A percentile compares a stretch with the other conserved stretches of the same genome.
Evolutionary conservation across 1,139 yeast species (phyloP).

Genomic region (Hansenula lynferdii): DNA sequence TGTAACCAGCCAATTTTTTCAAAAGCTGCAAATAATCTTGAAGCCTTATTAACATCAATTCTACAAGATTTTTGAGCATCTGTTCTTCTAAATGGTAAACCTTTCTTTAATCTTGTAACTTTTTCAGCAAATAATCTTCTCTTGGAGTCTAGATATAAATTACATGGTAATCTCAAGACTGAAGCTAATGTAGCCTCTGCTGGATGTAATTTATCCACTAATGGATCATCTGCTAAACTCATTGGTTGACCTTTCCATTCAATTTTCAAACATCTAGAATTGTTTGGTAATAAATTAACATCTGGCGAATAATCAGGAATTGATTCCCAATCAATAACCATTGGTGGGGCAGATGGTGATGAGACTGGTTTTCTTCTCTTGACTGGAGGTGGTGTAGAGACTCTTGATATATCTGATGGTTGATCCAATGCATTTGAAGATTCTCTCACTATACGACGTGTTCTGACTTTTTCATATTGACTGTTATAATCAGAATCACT

Average conservation of each 20-base stretch:
- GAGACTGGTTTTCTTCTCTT: conserved; percentile 36
- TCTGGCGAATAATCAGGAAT: conserved; percentile 79
- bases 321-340: conserved; percentile 50
- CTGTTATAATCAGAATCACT: conserved; percentile 27
- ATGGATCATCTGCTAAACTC: conserved; percentile 80
- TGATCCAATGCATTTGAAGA: conserved; percentile 24
- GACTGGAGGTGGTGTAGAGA: conserved; percentile 28
- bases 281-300: conserved; percentile 57
- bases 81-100: conserved; percentile 88
- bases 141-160: conserved; percentile 86
- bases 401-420: conserved; percentile 16
- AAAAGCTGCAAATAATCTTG: conserved; percentile 85
- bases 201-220: conserved; percentile 70
- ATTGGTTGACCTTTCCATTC: conserved; percentile 99
- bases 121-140: conserved; percentile 86
- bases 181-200: conserved; percentile 90
- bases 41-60: conserved; percentile 95
- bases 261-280: conserved; percentile 67
- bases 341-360: conserved; percentile 29
- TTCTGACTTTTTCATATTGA: conserved; percentile 46
- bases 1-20: conserved; percentile 96
- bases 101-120: conserved; percentile 67
- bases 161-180: conserved; percentile 81
- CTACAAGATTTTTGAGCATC: conserved; percentile 98
- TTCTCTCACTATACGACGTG: conserved; percentile 49